Base-by-base conservation (phyloP, 1,284 basidiomycete genomes). In the Thecaphora thlaspeos region DNA sequence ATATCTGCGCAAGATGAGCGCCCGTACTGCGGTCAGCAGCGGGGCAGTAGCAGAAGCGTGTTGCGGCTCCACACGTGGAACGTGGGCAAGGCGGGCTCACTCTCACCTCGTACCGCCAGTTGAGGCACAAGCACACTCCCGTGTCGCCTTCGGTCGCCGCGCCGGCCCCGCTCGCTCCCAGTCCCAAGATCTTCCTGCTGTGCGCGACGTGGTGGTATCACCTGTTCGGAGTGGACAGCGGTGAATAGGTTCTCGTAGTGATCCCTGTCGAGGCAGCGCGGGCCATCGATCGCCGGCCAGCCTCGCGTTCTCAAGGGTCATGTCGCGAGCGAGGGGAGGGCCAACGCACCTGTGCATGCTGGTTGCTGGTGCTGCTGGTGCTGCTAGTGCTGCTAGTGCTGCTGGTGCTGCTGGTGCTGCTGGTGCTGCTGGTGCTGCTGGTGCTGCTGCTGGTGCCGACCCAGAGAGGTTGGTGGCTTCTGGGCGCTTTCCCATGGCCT, bases 241-340 rank as follows among this genome's bases (percentile, higher is more conserved):
- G 56, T 57, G 52, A 75, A 75, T 22, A 75, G 63, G 39, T 75
- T 75, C 55, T 75, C 72, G 55, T 73, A 75, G 44, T 70, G 64
- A 44, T 75, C 72, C 12, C 62, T 55, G 41, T 63, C 52, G 56
- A 60, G n/a, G n/a, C n/a, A n/a, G n/a, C n/a, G n/a, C n/a, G n/a
- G n/a, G n/a, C n/a, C n/a, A n/a, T n/a, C n/a, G n/a, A n/a, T n/a
- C n/a, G n/a, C n/a, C n/a, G n/a, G n/a, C n/a, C n/a, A n/a, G n/a
- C n/a, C n/a, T n/a, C n/a, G n/a, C n/a, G n/a, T n/a, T n/a, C n/a
- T n/a, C n/a, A n/a, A n/a, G n/a, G n/a, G n/a, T n/a, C n/a, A n/a
- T n/a, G 24, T 19, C 19, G 17, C 15, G 7, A 24, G 7, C 24
- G 32, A 43, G 19, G 8, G 7, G 37, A 34, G 37, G 24, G 23